Evolutionary conservation across 225 moss, liverwort and hornwort genomes (phyloP), one percentile per base, ranked within the genome.

Genomic region (Anthoceros angustus): DNA sequence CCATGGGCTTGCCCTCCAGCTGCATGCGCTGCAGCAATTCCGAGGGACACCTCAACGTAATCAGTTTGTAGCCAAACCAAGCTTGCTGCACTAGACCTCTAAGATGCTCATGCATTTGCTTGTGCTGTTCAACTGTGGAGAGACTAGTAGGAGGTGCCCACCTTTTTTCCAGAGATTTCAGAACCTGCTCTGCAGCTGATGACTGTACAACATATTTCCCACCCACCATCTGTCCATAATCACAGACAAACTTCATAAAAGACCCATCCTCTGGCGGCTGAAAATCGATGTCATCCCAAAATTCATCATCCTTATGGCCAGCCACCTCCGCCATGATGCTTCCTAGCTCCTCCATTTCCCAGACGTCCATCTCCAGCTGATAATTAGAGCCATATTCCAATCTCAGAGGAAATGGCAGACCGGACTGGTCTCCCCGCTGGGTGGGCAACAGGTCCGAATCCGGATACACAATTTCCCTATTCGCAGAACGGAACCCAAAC

Each of bases 381-480:
- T 65, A 70, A 5, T 40, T 40, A 12, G 62, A 42, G 63, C 41
- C 32, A 40, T 75, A 75, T 46, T 75, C 74, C 38, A 75, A 62
- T 42, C 70, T 62, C n/a, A 75, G 9, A 66, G 74, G 74, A 39
- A 75, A 75, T n/a, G 74, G 66, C 39, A 75, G 66, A 26, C 71
- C 71, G 48, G 25, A 67, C 16, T 46, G 39, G 64, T 68, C 23
- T 42, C 65, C 67, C 14, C 48, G 49, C 18, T 71, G 45, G 5
- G 71, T 75, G 9, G 75, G 75, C 55, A 75, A 71, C 41, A 75
- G 63, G 40, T 75, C 68, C 39, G 2, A 42, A 25, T 75, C 75
- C 0, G 66, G 42, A 21, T 70, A 67, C 4, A 40, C 42, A 10
- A 67, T 67, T 42, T 67, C 14, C 38, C 42, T 46, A 7, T 6